phyloP scores from a whole-genome alignment of 495 filamentous ascomycete genomes.

The Polyplosphaeria fusca region DNA sequence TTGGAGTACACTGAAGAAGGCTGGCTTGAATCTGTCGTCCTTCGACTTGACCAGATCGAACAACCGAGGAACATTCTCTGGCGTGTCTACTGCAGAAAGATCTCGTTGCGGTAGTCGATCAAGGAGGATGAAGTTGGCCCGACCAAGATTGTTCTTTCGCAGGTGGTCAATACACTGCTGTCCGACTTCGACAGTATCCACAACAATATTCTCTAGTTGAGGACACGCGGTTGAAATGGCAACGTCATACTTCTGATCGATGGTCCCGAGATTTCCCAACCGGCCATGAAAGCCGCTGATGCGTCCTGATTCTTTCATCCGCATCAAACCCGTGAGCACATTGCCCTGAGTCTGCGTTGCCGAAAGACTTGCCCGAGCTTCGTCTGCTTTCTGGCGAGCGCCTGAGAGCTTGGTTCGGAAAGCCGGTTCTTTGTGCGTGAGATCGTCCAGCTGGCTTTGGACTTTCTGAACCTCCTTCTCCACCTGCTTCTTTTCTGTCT shows the following conservation, averaged over 20 bases:
- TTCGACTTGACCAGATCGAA: constrained; percentile 92
- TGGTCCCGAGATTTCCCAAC: constrained; percentile 91
- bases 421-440: constrained; percentile 72
- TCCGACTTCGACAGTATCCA: constrained; percentile 88
- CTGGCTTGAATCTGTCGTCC: constrained; percentile 79
- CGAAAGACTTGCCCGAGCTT: constrained; percentile 83
- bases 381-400: constrained; percentile 88
- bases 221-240: constrained; percentile 96
- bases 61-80: constrained; percentile 84
- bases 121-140: constrained; percentile 93
- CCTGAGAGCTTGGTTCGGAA: constrained; percentile 77
- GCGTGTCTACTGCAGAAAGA: constrained; percentile 74
- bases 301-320: constrained; percentile 90
- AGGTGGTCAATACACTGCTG: constrained; percentile 98
- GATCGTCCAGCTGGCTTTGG: constrained; percentile 66
- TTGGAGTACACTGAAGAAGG: constrained; percentile 89
- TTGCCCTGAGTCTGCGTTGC: constrained; percentile 89
- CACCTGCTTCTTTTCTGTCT: constrained; percentile 64
- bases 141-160: constrained; percentile 94
- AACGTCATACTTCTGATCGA: constrained; percentile 90
- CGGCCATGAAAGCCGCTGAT: constrained; percentile 96
- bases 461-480: constrained; percentile 71
- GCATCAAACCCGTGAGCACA: constrained; percentile 85
- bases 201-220: constrained; percentile 88
- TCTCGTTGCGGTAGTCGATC: constrained; percentile 78